These are phyloP conservation scores for Xeromyces bisporus DNA, from an alignment of 495 filamentous ascomycete species.

Conservation along the genomic window DNA sequence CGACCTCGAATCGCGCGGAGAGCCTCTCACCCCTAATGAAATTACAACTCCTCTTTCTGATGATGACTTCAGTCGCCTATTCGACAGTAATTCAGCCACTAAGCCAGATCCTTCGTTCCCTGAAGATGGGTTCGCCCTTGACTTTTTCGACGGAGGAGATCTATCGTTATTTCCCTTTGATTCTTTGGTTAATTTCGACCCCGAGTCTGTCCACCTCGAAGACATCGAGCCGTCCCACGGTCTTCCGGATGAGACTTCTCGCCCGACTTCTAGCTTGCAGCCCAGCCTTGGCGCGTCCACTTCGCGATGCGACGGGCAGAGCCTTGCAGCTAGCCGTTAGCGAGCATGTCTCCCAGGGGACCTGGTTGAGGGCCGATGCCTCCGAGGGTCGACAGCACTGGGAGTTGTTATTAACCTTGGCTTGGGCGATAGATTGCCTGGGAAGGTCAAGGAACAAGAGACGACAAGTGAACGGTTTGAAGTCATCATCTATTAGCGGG, in stretches of 20 bases:
- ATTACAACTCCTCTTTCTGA: slow-evolving; percentile 42
- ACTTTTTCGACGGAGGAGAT: slow-evolving; percentile 35
- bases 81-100: slow-evolving; percentile 54
- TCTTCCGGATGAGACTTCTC: slow-evolving; percentile 40
- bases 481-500: slow-evolving; percentile 4
- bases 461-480: too few species aligned
- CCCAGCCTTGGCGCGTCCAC: slow-evolving; percentile 80
- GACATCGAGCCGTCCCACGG: slow-evolving; percentile 27
- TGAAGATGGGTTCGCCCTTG: slow-evolving; percentile 63
- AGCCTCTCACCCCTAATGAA: slow-evolving; percentile 24
- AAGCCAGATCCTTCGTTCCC: slow-evolving; percentile 55
- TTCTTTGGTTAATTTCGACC: slow-evolving; percentile 70
- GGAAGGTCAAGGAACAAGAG: slow-evolving; percentile 15
- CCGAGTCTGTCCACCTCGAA: slow-evolving; percentile 14
- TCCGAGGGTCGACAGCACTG: slow-evolving; percentile 20
- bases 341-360: slow-evolving; percentile 19
- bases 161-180: slow-evolving; percentile 57
- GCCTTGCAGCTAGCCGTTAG: slow-evolving; percentile 53
- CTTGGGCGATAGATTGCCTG: slow-evolving; percentile 31
- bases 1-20: slow-evolving; percentile 27
- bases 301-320: slow-evolving; percentile 79
- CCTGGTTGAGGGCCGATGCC: slow-evolving; percentile 15
- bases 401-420: slow-evolving; percentile 31
- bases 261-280: slow-evolving; percentile 56
- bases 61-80: slow-evolving; percentile 49